Evolutionary conservation across 1,139 yeast species (phyloP).

Genomic region (Zygosaccharomyces pseudobailii): DNA sequence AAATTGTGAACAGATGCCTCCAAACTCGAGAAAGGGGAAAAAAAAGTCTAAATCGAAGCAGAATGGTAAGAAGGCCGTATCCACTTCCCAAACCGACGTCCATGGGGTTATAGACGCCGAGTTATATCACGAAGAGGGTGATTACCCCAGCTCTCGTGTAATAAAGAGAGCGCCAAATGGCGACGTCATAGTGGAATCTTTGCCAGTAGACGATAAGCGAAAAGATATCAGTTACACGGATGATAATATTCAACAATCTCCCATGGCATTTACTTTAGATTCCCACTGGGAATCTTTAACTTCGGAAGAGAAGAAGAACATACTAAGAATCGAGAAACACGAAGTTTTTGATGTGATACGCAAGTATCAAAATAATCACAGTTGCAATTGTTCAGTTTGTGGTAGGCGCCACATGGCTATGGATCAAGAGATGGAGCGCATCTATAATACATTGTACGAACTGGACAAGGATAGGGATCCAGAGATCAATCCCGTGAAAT

Average conservation of each 20-base stretch:
- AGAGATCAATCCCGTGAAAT: slow-evolving; percentile 32
- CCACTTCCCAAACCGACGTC: not conserved
- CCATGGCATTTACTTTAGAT: slow-evolving; percentile 26
- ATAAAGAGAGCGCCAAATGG: slow-evolving; percentile 72
- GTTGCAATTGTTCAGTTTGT: slow-evolving; percentile 75
- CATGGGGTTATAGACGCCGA: slow-evolving; percentile 37
- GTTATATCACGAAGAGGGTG: slow-evolving; percentile 52
- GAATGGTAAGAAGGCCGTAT: slow-evolving; percentile 9
- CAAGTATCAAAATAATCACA: slow-evolving; percentile 47
- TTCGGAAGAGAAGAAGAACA: slow-evolving; percentile 54
- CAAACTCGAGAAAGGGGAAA: slow-evolving; percentile 27
- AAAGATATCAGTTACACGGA: slow-evolving; percentile 29
- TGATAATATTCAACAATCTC: slow-evolving; percentile 39
- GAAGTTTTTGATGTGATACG: slow-evolving; percentile 63
- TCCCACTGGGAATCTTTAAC: slow-evolving; percentile 64
- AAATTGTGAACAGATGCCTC: slow-evolving; percentile 17
- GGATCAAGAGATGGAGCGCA: slow-evolving; percentile 73
- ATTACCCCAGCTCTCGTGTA: slow-evolving; percentile 68
- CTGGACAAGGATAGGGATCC: slow-evolving; percentile 31
- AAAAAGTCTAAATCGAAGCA: slow-evolving; percentile 27
- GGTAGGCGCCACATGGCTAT: slow-evolving; percentile 70
- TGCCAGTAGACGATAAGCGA: slow-evolving; percentile 19
- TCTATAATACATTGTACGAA: slow-evolving; percentile 50
- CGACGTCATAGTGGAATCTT: slow-evolving; percentile 56
- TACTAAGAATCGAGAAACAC: slow-evolving; percentile 65